Percentiles rank a stretch among this genome's conserved stretches.
These are phyloP conservation scores for Fulvia fulva DNA, from an alignment of 2,329 filamentous ascomycete species.

Conservation along the genomic window DNA sequence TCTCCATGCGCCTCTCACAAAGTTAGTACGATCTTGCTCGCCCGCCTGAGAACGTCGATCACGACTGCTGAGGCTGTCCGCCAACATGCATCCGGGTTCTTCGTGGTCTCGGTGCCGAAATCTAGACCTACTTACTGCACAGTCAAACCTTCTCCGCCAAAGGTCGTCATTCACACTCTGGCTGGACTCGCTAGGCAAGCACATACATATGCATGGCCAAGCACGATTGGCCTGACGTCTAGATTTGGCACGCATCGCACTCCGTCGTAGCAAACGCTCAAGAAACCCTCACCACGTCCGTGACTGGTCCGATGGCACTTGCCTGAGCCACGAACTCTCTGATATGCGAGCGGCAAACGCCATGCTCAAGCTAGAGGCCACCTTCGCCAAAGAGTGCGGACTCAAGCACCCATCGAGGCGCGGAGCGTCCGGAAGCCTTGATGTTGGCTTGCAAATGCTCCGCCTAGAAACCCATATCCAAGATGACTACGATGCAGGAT, in stretches of 20 bases:
- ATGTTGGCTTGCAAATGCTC: not conserved
- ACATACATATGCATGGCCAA: not conserved
- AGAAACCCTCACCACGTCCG: not conserved
- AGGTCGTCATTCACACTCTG: not conserved
- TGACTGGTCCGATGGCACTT: not conserved
- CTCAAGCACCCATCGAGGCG: not conserved
- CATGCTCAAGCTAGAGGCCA: not conserved
- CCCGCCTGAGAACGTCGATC: not conserved
- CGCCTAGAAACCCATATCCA: not conserved
- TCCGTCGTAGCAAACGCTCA: not conserved
- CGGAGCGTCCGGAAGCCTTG: not conserved
- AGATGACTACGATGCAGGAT: not conserved
- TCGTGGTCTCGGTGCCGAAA: not conserved
- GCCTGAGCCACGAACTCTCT: conserved; percentile 4
- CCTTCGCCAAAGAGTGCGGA: not conserved
- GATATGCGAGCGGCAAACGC: not conserved
- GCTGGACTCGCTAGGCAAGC: not conserved
- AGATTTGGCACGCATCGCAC: not conserved
- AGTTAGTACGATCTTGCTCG: not conserved
- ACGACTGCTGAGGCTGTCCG: not conserved
- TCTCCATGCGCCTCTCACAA: conserved; percentile 1
- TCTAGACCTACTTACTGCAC: not conserved
- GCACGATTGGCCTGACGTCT: not conserved
- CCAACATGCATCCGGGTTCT: not conserved
- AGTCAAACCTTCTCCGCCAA: not conserved